A percentile compares a stretch with the other conserved stretches of the same genome.
Evolutionary conservation across 352 stramenopile species (phyloP).

Genomic region (Phytophthora niederhauseri): DNA sequence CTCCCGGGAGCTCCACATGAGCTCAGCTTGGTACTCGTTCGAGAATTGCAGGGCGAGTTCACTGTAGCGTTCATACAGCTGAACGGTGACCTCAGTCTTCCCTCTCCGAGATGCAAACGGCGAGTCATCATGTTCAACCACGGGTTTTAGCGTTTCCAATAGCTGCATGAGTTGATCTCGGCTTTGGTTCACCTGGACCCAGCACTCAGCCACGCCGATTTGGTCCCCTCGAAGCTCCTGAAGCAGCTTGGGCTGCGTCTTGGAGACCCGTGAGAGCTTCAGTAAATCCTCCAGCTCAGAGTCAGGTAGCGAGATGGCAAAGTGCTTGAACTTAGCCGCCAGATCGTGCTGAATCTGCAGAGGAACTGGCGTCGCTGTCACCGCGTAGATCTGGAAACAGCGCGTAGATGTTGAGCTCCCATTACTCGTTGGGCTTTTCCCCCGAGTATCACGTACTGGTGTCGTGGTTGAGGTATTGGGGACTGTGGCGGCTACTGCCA

Average conservation of each 20-base stretch:
- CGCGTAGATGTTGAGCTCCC: background rate
- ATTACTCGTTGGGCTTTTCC: background rate
- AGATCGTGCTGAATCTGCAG: conserved; percentile 22
- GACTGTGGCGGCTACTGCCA: conserved; percentile 1
- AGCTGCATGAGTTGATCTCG: conserved; percentile 15
- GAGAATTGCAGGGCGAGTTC: conserved; percentile 18
- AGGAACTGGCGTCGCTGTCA: conserved; percentile 30
- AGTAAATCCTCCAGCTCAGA: conserved; percentile 16
- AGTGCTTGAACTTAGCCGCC: conserved; percentile 33
- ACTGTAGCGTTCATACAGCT: conserved; percentile 26
- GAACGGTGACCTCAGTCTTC: conserved; percentile 12
- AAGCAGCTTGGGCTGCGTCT: conserved; percentile 13
- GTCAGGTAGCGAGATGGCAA: conserved; percentile 21
- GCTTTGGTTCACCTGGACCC: conserved; percentile 16
- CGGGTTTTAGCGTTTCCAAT: conserved; percentile 16
- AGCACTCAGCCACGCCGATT: conserved; percentile 19
- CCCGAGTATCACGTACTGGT: background rate
- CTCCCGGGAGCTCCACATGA: conserved; percentile 14
- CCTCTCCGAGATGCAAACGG: conserved; percentile 12
- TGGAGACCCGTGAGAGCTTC: conserved; percentile 2
- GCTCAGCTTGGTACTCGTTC: conserved; percentile 25
- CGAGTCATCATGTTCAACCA: conserved; percentile 9
- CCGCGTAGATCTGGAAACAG: conserved; percentile 58
- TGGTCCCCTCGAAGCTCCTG: conserved; percentile 27
- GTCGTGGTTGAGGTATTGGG: background rate